Base-by-base conservation (phyloP, 1,139 yeast genomes). In the Taphrina deformans region DNA sequence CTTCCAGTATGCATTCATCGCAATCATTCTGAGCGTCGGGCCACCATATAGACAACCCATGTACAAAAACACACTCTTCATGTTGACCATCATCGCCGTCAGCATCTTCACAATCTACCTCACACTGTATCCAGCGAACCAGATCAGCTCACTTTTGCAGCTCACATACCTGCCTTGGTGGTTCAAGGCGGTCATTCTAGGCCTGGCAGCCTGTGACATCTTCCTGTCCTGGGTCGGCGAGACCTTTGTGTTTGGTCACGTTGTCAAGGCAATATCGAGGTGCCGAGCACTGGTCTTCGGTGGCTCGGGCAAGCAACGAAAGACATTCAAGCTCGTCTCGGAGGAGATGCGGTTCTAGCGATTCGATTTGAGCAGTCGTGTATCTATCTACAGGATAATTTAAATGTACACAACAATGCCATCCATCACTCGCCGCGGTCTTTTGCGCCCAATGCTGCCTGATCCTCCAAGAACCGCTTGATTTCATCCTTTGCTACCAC, bases 41-140 rank as follows among this genome's bases (percentile, higher is more conserved):
- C 95, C 96, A 12, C 99, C 99, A n/a, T 95, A 90, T 75, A 82
- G 99, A 67, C 87, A 89, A 72, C 86, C 95, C 0, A 83, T 88
- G 72, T 75, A 78, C 44, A 80, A 84, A 69, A 93, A 93, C 53
- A 65, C 71, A 9, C 96, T 96, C 7, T 92, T 90, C 72, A 78
- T 93, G 65, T 61, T 79, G 1, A 89, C 92, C 60, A 79, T 89
- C 62, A 70, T 79, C 0, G 69, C 77, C 0, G 82, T 95, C 0
- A 69, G 82, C 0, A 55, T 79, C 1, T 14, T 69, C 16, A 60
- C 68, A 9, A 51, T 67, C 16, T 55, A 48, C 9, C 60, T 70
- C 31, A 51, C 70, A 2, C 45, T 70, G 14, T 38, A 24, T 23
- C 72, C 72, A 1, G 66, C 72, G 7, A 53, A 51, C 9, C 61